A percentile compares a stretch with the other conserved stretches of the same genome.
These are phyloP conservation scores for Lactarius sanguifluus DNA, from an alignment of 768 basidiomycete genomes.

Conservation along the genomic window DNA sequence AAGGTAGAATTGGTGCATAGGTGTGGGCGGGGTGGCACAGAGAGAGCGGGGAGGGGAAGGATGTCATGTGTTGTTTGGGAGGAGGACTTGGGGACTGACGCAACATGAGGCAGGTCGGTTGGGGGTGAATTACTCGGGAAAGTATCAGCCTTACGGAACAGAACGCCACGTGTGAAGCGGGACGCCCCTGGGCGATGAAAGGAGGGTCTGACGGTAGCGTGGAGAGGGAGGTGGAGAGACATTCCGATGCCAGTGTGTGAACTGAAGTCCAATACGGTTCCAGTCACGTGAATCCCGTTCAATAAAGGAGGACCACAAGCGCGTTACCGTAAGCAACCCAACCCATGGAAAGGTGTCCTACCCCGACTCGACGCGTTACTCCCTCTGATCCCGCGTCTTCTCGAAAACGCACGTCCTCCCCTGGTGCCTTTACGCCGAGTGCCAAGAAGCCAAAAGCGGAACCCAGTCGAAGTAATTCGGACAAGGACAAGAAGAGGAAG, in stretches of 20 bases:
- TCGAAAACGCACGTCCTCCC: conserved; percentile 18
- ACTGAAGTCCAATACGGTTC: too few species aligned
- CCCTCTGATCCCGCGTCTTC: not conserved
- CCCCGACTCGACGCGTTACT: not conserved
- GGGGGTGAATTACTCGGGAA: not conserved
- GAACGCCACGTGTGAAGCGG: not conserved
- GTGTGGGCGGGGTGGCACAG: conserved; percentile 5
- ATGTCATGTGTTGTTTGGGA: conserved; percentile 1
- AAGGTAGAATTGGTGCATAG: conserved; percentile 2
- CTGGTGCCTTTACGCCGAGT: not conserved
- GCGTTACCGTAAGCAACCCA: not conserved
- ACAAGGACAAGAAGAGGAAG: conserved; percentile 34
- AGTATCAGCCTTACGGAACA: not conserved
- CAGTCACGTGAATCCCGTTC: conserved; percentile 6
- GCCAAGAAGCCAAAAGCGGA: conserved; percentile 14
- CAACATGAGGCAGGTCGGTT: not conserved
- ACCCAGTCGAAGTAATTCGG: not conserved
- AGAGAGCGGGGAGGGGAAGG: conserved; percentile 24
- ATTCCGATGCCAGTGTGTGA: not conserved
- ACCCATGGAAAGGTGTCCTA: conserved; percentile 9
- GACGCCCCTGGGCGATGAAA: not conserved
- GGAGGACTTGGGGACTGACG: not conserved
- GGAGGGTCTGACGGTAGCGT: not conserved
- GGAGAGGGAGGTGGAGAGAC: not conserved
- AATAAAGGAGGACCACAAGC: not conserved